Conservation (phyloP, 2,329 filamentous ascomycete genomes). For the Calonectria henricotiae region DNA sequence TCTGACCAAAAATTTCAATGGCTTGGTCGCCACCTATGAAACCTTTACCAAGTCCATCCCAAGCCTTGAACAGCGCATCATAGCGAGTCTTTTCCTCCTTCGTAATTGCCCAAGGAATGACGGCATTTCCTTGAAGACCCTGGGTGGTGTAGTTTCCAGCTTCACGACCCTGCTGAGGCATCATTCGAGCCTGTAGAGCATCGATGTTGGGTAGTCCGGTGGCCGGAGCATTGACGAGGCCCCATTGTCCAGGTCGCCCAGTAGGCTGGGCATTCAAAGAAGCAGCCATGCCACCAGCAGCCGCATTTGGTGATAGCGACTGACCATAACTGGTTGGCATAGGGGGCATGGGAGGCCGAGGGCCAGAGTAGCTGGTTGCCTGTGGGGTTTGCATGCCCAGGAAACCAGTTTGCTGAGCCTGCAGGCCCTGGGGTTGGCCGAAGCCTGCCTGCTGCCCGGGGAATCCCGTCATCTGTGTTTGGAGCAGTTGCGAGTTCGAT, state of each 20-base stretch:
- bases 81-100: conserved; percentile 99
- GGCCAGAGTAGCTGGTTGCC: conserved; percentile 85
- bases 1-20: conserved; percentile 97
- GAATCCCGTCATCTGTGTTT: conserved; percentile 80
- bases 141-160: conserved; percentile 86
- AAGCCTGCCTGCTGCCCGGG: conserved; percentile 74
- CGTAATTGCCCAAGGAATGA: conserved; percentile 98
- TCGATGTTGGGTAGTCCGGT: conserved; percentile 95
- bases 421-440: conserved; percentile 73
- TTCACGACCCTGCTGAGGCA: conserved; percentile 96
- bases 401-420: conserved; percentile 81
- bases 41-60: conserved; percentile 95
- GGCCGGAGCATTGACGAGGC: conserved; percentile 94
- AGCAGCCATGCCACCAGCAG: conserved; percentile 76
- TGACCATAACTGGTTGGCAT: conserved; percentile 76
- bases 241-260: conserved; percentile 94
- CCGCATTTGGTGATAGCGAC: conserved; percentile 65
- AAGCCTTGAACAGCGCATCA: conserved; percentile 93
- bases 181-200: conserved; percentile 92
- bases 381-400: conserved; percentile 78
- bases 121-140: conserved; percentile 92
- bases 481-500: conserved; percentile 78
- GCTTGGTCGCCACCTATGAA: conserved; percentile 93
- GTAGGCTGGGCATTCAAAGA: conserved; percentile 94
- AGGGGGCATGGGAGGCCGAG: conserved; percentile 91